Conservation (phyloP, 345 rosid species). For the Lumnitzera racemosa region DNA sequence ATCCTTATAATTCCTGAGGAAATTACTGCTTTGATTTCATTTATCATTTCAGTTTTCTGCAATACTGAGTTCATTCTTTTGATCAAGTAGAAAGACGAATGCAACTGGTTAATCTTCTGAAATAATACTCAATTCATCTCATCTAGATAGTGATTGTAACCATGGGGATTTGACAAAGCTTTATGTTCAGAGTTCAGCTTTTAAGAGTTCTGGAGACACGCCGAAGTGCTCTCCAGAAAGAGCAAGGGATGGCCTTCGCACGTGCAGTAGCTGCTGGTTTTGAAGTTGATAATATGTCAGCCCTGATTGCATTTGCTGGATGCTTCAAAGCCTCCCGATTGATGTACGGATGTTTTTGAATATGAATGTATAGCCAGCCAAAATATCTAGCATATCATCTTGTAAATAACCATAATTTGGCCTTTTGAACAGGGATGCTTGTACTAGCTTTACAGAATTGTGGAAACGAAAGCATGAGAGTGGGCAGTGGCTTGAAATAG, state of each 20-base stretch:
- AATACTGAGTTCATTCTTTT: no score
- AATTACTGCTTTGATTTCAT: no score
- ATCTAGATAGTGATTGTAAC: background rate
- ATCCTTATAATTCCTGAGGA: no score
- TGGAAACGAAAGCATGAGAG: constrained; percentile 96
- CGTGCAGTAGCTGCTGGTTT: constrained; percentile 99
- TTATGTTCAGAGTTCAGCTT: constrained; percentile 62
- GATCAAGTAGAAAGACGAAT: no score
- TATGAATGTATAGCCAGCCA: background rate
- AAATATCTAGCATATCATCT: background rate
- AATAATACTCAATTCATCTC: background rate
- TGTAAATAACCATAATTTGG: background rate
- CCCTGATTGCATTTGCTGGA: constrained; percentile 73
- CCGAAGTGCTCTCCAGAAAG: constrained; percentile 70
- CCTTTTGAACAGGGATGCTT: constrained; percentile 72
- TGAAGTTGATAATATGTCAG: constrained; percentile 64
- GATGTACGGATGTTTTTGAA: constrained; percentile 30
- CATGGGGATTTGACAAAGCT: constrained; percentile 1
- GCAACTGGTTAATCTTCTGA: background rate
- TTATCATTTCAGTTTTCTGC: no score
- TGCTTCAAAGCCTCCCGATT: constrained; percentile 85
- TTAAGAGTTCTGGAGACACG: constrained; percentile 87
- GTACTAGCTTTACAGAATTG: constrained; percentile 58
- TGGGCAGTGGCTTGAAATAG: constrained; percentile 91
- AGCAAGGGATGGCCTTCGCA: constrained; percentile 99